These are phyloP conservation scores for Colletotrichum chlorophyti DNA, from an alignment of 2,329 filamentous ascomycete genomes.

Conservation along the genomic window DNA sequence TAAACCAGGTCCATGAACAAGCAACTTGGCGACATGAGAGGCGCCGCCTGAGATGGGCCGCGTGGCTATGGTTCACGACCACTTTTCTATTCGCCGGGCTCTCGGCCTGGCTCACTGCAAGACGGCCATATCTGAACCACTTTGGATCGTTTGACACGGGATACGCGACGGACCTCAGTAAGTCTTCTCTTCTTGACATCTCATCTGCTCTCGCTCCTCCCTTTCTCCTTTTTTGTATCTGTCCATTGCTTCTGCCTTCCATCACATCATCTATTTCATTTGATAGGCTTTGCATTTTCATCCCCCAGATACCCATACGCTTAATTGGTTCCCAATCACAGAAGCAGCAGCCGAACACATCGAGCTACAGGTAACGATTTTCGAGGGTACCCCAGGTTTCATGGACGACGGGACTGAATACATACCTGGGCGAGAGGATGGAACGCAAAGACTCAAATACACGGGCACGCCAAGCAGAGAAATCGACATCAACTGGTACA, in stretches of 20 bases:
- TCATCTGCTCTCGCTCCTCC: not conserved
- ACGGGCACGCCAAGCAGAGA: not conserved
- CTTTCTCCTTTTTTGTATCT: too few species aligned
- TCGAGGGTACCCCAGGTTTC: not conserved
- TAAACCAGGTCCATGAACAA: too few species aligned
- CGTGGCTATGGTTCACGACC: too few species aligned
- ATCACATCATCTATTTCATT: too few species aligned
- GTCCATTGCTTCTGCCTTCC: too few species aligned
- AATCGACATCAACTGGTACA: slow-evolving; percentile 1
- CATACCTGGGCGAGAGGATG: not conserved
- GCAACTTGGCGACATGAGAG: too few species aligned
- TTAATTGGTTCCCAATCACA: not conserved
- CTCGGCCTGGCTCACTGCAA: too few species aligned
- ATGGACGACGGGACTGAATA: slow-evolving; percentile 1
- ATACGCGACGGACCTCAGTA: not conserved
- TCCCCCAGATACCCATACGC: not conserved
- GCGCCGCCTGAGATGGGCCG: too few species aligned
- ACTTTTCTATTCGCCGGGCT: too few species aligned
- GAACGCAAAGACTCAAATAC: not conserved
- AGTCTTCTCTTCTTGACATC: not conserved
- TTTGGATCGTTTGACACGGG: not conserved
- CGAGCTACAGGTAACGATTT: not conserved
- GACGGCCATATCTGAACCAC: too few species aligned
- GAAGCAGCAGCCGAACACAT: not conserved
- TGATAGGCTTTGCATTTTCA: too few species aligned